Base-by-base conservation (phyloP, 2,329 filamentous ascomycete genomes). In the Xylaria sp. region DNA sequence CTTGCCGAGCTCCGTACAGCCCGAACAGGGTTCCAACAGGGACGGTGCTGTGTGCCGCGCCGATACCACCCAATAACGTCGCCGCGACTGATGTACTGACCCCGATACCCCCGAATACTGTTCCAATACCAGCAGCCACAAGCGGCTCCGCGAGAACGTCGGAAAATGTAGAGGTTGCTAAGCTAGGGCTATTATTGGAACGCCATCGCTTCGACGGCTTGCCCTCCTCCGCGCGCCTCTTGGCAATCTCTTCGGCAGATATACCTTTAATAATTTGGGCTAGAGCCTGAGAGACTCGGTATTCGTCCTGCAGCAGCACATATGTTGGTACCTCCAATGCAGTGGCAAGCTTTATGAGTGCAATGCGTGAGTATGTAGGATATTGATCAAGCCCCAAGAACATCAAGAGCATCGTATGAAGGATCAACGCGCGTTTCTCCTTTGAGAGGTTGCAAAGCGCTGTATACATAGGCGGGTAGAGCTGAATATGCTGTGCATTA, bases 21-120 rank as follows among this genome's bases (percentile, higher is more conserved):
- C 96, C 96, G 76, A 98, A 97, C 46, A 98, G 83, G 44, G 92
- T 89, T 17, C 94, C 95, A 36, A 97, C 91, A 49, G 94, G 84
- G 17, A 96, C 87, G 5, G 90, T 88, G 70, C 92, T 96, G 44
- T 94, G 90, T 2, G 93, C 92, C 76, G 97, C 85, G n/a, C 90
- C 87, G 15, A 97, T 85, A 20, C 90, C 87, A 11, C 94, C 95
- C 0, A 98, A 83, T 62, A 97, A 89, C 1, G 89, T 89, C 23
- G 94, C 93, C 11, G 93, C 91, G 26, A 90, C 89, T 2, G 90
- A 90, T 0, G 90, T 86, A 20, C 91, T 90, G 0, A 97, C 84
- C 1, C 93, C 93, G 11, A 93, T 80, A 0, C 93, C 93, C 28
- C 91, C 90, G 82, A 94, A 91, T 0, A 95, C 85, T 0, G 89